Evolutionary conservation across 495 filamentous ascomycete species (phyloP).

Genomic region (Venustampulla echinocandica): DNA sequence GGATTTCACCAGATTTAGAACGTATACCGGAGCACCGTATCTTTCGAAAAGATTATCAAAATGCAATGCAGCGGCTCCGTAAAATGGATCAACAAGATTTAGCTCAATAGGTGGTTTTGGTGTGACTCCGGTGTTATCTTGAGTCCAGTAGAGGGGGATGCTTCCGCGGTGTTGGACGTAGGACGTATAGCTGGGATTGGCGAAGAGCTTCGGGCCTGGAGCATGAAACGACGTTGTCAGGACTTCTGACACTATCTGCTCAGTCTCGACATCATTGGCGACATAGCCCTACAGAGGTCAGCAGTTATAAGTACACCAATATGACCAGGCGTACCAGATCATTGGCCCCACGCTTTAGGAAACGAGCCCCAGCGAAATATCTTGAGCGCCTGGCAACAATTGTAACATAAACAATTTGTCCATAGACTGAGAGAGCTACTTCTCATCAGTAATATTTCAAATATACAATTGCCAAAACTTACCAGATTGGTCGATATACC

Average conservation of each 20-base stretch:
- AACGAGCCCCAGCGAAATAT: slow-evolving; percentile 89
- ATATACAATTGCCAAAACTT: slow-evolving; percentile 9
- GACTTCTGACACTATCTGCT: slow-evolving; percentile 94
- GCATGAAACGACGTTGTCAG: slow-evolving; percentile 92
- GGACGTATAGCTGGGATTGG: slow-evolving; percentile 87
- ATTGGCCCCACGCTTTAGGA: slow-evolving; percentile 90
- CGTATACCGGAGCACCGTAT: slow-evolving; percentile 86
- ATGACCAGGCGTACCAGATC: slow-evolving; percentile 47
- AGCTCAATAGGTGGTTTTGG: slow-evolving; percentile 94
- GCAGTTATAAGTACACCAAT: not conserved
- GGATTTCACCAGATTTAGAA: slow-evolving; percentile 88
- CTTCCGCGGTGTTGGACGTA: slow-evolving; percentile 96
- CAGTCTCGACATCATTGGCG: slow-evolving; percentile 98
- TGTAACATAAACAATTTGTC: slow-evolving; percentile 79
- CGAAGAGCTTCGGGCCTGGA: slow-evolving; percentile 73
- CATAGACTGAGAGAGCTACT: slow-evolving; percentile 71
- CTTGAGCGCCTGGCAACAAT: slow-evolving; percentile 88
- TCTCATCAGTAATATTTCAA: slow-evolving; percentile 39
- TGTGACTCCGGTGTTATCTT: slow-evolving; percentile 90
- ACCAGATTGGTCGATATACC: slow-evolving; percentile 83
- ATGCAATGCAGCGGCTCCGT: slow-evolving; percentile 88
- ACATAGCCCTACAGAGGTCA: slow-evolving; percentile 61
- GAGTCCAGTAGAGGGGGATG: slow-evolving; percentile 95
- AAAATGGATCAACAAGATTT: slow-evolving; percentile 92
- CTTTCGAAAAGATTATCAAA: slow-evolving; percentile 94